These are phyloP conservation scores for Heracleum sosnowskyi DNA, from an alignment of 129 eudicot species.

Conservation along the genomic window DNA sequence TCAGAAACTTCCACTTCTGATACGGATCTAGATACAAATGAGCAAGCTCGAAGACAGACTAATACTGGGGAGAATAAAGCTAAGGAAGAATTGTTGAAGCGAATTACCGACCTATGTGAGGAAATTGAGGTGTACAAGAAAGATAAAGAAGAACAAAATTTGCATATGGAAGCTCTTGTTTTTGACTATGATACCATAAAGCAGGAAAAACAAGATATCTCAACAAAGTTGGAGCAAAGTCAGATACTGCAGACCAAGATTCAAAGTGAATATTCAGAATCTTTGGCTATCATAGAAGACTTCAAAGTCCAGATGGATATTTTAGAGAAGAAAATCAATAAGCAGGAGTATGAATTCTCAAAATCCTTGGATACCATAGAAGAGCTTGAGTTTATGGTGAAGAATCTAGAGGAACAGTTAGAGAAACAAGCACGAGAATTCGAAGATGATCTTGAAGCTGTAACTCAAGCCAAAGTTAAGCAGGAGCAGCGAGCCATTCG, in stretches of 20 bases:
- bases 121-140: conserved; percentile 57
- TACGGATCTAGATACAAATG: conserved; percentile 14
- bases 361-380: conserved; percentile 41
- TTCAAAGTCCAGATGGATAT: conserved; percentile 42
- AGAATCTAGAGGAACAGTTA: conserved; percentile 52
- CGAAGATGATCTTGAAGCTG: conserved; percentile 52
- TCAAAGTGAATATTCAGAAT: conserved; percentile 43
- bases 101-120: conserved; percentile 29
- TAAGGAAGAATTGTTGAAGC: conserved; percentile 26
- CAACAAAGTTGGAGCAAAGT: conserved; percentile 38
- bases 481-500: conserved; percentile 60
- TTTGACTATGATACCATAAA: conserved; percentile 46
- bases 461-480: conserved; percentile 47
- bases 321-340: conserved; percentile 48
- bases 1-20: conserved; percentile 16
- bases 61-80: conserved; percentile 1
- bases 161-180: conserved; percentile 33
- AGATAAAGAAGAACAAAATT: conserved; percentile 51
- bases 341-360: conserved; percentile 45
- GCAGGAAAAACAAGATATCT: conserved; percentile 43
- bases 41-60: background rate
- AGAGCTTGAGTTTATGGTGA: conserved; percentile 52
- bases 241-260: conserved; percentile 33
- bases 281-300: conserved; percentile 38
- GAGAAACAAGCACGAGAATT: conserved; percentile 60